Conservation (phyloP, 495 filamentous ascomycete species). For the Penicillium daleae region DNA sequence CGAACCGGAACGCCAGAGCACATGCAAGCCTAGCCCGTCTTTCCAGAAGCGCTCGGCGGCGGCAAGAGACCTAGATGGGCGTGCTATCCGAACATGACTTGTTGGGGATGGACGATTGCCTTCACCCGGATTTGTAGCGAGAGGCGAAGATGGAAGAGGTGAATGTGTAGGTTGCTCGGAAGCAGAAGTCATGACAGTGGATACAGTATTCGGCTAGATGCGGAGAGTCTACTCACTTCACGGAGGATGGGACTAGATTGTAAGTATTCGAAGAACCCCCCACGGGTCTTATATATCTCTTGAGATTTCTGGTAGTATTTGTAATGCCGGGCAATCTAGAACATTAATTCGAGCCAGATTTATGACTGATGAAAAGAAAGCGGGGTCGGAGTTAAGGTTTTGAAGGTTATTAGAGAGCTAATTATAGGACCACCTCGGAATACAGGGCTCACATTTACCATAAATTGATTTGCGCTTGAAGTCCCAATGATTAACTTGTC, state of each 20-base stretch:
- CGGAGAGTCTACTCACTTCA: no score
- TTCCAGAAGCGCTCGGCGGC: conserved; percentile 5
- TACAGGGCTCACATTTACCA: not conserved
- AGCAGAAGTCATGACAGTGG: not conserved
- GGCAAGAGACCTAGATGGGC: not conserved
- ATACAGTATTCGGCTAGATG: not conserved
- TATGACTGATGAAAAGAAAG: not conserved
- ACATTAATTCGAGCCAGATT: not conserved
- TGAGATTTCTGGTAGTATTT: not conserved
- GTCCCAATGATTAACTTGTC: not conserved
- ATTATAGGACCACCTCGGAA: not conserved
- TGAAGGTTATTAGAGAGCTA: not conserved
- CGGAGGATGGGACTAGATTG: no score
- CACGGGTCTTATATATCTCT: not conserved
- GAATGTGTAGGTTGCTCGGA: not conserved
- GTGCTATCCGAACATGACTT: conserved; percentile 6
- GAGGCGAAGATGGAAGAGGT: not conserved
- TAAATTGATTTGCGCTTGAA: not conserved
- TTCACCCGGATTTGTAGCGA: not conserved
- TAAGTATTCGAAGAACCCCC: no score
- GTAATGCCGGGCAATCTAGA: not conserved
- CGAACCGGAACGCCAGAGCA: not conserved
- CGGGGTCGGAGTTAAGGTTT: not conserved
- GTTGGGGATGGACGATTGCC: not conserved
- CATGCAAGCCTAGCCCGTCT: conserved; percentile 2